Evolutionary conservation across 1,139 yeast genomes (phyloP).

Genomic region (Yamadazyma atlantica): DNA sequence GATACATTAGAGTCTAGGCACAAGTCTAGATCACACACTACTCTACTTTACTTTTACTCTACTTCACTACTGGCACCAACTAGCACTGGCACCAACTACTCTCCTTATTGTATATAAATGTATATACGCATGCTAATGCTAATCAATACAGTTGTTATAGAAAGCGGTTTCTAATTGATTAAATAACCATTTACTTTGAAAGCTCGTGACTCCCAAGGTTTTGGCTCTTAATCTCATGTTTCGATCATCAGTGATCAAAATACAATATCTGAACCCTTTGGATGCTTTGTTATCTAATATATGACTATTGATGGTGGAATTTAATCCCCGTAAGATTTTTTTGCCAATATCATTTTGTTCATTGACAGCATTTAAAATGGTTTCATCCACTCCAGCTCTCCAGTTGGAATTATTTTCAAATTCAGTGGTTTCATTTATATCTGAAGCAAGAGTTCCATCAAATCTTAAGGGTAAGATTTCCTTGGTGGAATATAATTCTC

Average conservation of each 20-base stretch:
- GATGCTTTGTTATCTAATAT: constrained; percentile 36
- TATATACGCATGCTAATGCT: constrained; percentile 9
- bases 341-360: constrained; percentile 48
- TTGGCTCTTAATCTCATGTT: constrained; percentile 70
- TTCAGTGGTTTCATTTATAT: constrained; percentile 56
- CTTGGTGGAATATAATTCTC: constrained; percentile 62
- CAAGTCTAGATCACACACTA: too few relatives aligned
- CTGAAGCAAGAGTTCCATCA: constrained; percentile 57
- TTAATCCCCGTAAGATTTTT: constrained; percentile 37
- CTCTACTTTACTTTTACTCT: too few relatives aligned
- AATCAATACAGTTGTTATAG: constrained; percentile 43
- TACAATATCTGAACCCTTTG: constrained; percentile 51
- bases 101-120: neutral
- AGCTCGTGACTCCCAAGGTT: constrained; percentile 55
- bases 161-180: constrained; percentile 46
- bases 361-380: constrained; percentile 52
- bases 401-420: constrained; percentile 64
- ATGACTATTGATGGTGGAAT: constrained; percentile 14
- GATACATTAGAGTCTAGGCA: too few relatives aligned
- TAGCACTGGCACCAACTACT: too few relatives aligned
- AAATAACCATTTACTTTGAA: constrained; percentile 64
- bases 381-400: constrained; percentile 62
- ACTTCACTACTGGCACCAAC: too few relatives aligned
- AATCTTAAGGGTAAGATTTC: constrained; percentile 51
- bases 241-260: constrained; percentile 70